These are phyloP conservation scores for Penicillium malachiteum DNA, from an alignment of 495 filamentous ascomycete genomes.

Conservation along the genomic window DNA sequence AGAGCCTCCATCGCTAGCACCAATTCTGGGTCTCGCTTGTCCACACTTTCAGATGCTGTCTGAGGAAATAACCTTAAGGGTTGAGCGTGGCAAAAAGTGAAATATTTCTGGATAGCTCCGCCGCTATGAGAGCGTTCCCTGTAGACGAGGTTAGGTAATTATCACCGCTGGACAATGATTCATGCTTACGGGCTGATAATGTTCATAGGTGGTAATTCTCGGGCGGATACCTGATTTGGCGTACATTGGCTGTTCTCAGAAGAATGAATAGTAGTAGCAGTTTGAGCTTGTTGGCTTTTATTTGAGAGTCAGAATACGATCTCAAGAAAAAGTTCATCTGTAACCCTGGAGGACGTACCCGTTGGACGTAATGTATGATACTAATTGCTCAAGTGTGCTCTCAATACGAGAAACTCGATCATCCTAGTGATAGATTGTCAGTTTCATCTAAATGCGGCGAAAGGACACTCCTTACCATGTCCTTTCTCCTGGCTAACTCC, in stretches of 20 bases:
- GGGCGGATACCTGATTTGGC: background rate
- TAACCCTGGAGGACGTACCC: constrained; percentile 5
- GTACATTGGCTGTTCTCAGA: background rate
- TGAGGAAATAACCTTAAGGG: constrained; percentile 37
- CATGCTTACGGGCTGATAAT: no score
- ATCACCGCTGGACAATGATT: background rate
- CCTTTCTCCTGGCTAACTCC: constrained; percentile 11
- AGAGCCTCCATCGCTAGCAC: constrained; percentile 37
- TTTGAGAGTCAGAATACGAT: background rate
- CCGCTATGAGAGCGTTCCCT: background rate
- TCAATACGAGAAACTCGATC: constrained; percentile 39
- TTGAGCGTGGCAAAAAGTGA: constrained; percentile 19
- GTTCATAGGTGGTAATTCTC: no score
- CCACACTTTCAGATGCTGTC: no score
- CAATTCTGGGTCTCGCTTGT: constrained; percentile 32
- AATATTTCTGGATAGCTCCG: background rate
- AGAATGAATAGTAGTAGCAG: background rate
- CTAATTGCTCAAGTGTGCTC: constrained; percentile 35
- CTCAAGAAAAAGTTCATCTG: background rate
- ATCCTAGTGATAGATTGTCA: constrained; percentile 24
- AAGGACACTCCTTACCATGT: constrained; percentile 8
- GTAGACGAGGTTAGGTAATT: background rate
- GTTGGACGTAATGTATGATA: constrained; percentile 18
- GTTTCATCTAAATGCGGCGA: background rate
- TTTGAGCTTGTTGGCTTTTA: constrained; percentile 1